A percentile compares a stretch with the other conserved stretches of the same genome.
Conservation (phyloP, 2,329 filamentous ascomycete species). For the Curvularia sp. region DNA sequence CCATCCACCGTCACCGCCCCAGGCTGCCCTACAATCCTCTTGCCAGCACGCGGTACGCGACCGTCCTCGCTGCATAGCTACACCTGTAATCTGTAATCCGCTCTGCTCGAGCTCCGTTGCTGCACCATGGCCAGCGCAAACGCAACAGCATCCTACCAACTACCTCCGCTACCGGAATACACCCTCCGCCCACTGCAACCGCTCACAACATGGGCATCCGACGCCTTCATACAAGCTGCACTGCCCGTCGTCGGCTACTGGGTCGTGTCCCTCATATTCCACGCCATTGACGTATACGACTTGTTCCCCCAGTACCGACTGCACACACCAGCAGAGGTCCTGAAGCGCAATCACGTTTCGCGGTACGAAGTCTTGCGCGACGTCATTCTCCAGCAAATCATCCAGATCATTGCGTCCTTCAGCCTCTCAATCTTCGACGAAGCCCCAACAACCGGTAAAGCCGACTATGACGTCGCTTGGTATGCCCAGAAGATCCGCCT, state of each 20-base stretch:
- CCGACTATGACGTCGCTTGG: constrained; percentile 84
- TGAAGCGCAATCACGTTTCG: constrained; percentile 84
- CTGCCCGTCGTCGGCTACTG: constrained; percentile 87
- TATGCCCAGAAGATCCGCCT: constrained; percentile 86
- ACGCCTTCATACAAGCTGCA: constrained; percentile 78
- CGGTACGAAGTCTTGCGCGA: constrained; percentile 87
- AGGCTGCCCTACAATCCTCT: constrained; percentile 14
- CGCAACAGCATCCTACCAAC: constrained; percentile 58
- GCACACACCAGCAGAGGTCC: constrained; percentile 91
- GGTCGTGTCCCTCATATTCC: constrained; percentile 83
- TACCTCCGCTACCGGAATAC: constrained; percentile 88
- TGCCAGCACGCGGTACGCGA: constrained; percentile 10
- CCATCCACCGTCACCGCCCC: constrained; percentile 12
- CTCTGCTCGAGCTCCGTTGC: constrained; percentile 18
- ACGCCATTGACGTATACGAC: constrained; percentile 83
- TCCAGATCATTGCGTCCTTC: constrained; percentile 78
- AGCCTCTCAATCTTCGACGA: constrained; percentile 75
- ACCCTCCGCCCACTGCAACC: constrained; percentile 72
- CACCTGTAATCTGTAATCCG: constrained; percentile 14
- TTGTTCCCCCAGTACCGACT: constrained; percentile 89
- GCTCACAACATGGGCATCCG: constrained; percentile 78
- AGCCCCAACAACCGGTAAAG: constrained; percentile 74
- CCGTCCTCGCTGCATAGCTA: constrained; percentile 1
- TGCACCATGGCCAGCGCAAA: constrained; percentile 55
- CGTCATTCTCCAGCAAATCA: constrained; percentile 88